Evolutionary conservation across 2,329 filamentous ascomycete species (phyloP), one percentile per base, ranked within the genome.

Genomic region (Amphichorda felina): DNA sequence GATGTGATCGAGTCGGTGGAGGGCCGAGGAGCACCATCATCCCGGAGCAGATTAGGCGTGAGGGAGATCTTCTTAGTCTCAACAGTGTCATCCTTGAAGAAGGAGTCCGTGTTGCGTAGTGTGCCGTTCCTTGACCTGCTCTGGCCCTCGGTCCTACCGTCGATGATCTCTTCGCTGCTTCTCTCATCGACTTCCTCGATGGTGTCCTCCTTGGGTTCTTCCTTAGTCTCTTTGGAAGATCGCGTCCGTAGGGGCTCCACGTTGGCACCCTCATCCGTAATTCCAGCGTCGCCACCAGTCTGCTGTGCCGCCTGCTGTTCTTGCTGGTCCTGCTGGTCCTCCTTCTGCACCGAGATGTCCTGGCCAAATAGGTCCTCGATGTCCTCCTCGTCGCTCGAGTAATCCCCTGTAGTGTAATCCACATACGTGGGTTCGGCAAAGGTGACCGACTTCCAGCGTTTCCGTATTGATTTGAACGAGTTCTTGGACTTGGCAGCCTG

Each of bases 31-130:
- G 66, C 59, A 43, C 66, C 70, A 46, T 95, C 88, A 45, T 96
- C 89, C 29, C 89, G 79, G 28, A 96, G 64, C 36, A 98, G 62
- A 46, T 94, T 94, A 2, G 91, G 91, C 4, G 91, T 98, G 30
- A 98, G 72, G 1, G 88, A 94, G 45, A 98, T 96, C 63, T 96
- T 96, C 58, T 93, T 87, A 3, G 91, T 95, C 57, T 96, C 91
- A 26, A 86, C 82, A 22, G 76, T 86, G 50, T 98, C 89, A 50
- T 96, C 91, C 57, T 87, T 94, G 68, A 95, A 95, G 66, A 96
- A 95, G 1, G 89, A 94, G 58, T 96, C 89, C 4, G 86, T 89
- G 53, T 93, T 93, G 43, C 89, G 75, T 30, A 94, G 72, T 16
- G 83, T 89, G 29, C 87, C 87, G 47, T 94, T 93, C 43, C 81